Conservation (phyloP, 345 rosid genomes). For the Euphorbia peplus region DNA sequence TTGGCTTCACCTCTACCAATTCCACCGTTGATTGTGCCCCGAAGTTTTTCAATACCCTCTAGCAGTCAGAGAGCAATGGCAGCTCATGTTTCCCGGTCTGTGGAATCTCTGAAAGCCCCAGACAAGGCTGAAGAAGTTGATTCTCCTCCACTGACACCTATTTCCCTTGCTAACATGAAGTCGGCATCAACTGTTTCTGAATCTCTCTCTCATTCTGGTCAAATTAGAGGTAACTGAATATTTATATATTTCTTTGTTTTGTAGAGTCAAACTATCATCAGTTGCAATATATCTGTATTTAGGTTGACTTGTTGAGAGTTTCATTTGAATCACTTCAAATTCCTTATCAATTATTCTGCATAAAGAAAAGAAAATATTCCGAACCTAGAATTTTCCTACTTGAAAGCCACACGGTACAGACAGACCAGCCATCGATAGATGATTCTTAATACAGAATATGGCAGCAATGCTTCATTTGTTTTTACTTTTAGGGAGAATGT, state of each 20-base stretch:
- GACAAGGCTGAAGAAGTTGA: constrained; percentile 41
- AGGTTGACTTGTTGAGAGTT: not conserved
- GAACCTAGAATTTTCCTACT: not conserved
- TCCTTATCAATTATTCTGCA: not conserved
- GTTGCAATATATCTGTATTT: not conserved
- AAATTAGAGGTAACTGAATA: constrained; percentile 61
- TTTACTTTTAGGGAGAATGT: no score
- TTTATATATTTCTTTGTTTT: not conserved
- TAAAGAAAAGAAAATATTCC: not conserved
- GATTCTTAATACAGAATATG: no score
- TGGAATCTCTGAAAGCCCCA: constrained; percentile 36
- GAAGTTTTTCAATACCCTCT: constrained; percentile 87
- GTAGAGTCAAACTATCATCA: not conserved
- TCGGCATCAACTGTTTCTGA: constrained; percentile 37
- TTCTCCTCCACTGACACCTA: constrained; percentile 84
- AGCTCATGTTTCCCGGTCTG: constrained; percentile 38
- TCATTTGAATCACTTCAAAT: not conserved
- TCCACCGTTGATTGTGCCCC: constrained; percentile 63
- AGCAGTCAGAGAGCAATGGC: constrained; percentile 67
- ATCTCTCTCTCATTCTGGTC: constrained; percentile 46
- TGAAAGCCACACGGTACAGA: not conserved
- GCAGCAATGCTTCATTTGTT: not conserved
- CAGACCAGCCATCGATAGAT: not conserved
- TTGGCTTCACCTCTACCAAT: constrained; percentile 73
- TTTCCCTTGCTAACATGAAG: constrained; percentile 45